Conservation (phyloP, 257 asterid species). For the Parsonsia alboflavescens region DNA sequence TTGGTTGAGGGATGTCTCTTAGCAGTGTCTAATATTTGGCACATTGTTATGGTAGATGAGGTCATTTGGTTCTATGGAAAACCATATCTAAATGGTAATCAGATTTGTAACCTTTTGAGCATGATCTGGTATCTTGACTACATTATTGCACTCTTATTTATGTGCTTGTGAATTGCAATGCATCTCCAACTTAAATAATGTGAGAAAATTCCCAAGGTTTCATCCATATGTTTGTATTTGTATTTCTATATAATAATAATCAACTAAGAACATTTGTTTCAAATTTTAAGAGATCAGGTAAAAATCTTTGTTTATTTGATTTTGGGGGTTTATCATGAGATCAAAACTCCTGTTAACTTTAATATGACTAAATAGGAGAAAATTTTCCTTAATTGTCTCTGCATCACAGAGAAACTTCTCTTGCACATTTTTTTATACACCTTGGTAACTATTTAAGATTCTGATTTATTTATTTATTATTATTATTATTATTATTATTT, state of each 20-base stretch:
- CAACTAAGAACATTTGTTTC: not conserved
- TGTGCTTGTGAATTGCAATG: not conserved
- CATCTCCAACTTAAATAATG: not conserved
- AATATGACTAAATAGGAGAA: no score
- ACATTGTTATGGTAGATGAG: not conserved
- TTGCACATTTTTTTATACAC: not conserved
- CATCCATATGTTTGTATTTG: not conserved
- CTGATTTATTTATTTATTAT: not conserved
- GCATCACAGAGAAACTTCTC: not conserved
- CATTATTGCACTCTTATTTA: not conserved
- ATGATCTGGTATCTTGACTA: not conserved
- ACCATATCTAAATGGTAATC: no score
- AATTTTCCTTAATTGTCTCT: no score
- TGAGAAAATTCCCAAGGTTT: not conserved
- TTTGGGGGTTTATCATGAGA: not conserved
- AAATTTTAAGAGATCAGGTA: not conserved
- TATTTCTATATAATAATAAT: not conserved
- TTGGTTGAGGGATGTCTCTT: not conserved
- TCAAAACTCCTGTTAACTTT: not conserved
- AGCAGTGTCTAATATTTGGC: not conserved
- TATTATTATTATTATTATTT: no score
- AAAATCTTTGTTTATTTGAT: not conserved
- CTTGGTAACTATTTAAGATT: not conserved
- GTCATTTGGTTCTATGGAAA: not conserved
- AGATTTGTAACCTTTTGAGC: not conserved